A percentile compares a stretch with the other conserved stretches of the same genome.
These are phyloP conservation scores for Leucosporidium creatinivorum DNA, from an alignment of 768 basidiomycete species.

Conservation along the genomic window DNA sequence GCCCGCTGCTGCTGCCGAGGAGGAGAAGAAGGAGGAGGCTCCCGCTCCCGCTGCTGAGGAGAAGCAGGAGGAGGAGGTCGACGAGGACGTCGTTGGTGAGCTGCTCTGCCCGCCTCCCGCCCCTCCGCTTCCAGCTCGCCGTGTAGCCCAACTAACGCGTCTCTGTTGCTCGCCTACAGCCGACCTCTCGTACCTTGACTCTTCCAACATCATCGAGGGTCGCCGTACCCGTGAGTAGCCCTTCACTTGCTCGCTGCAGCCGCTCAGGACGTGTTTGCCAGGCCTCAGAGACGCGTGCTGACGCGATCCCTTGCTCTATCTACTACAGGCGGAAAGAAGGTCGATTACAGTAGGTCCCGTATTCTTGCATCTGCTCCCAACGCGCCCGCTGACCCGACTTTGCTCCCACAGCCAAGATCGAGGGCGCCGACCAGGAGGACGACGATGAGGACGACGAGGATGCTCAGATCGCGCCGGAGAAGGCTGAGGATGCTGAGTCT, in stretches of 20 bases:
- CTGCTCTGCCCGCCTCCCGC: neutral
- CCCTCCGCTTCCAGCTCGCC: neutral
- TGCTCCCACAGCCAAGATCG: neutral
- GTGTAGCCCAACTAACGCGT: neutral
- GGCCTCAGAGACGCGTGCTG: neutral
- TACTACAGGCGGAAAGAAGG: slow-evolving; percentile 3
- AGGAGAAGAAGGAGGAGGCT: slow-evolving; percentile 2
- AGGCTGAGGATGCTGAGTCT: neutral
- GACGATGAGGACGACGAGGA: slow-evolving; percentile 4
- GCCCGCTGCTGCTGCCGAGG: neutral
- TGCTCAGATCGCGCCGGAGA: neutral
- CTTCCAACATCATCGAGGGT: slow-evolving; percentile 8
- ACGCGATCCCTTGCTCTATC: neutral
- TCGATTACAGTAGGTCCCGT: neutral
- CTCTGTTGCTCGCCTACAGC: neutral
- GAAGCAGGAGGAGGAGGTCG: slow-evolving; percentile 1
- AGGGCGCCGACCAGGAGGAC: slow-evolving; percentile 1
- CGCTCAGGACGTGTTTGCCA: neutral
- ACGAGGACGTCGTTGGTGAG: slow-evolving; percentile 7
- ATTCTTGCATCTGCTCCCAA: neutral
- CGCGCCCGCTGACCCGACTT: neutral
- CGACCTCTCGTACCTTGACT: slow-evolving; percentile 7
- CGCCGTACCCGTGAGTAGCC: slow-evolving; percentile 7
- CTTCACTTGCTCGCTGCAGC: neutral
- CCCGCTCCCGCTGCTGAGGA: neutral